Evolutionary conservation across 176 grass and related monocot species (phyloP).

Genomic region (Aegilops bicornis): DNA sequence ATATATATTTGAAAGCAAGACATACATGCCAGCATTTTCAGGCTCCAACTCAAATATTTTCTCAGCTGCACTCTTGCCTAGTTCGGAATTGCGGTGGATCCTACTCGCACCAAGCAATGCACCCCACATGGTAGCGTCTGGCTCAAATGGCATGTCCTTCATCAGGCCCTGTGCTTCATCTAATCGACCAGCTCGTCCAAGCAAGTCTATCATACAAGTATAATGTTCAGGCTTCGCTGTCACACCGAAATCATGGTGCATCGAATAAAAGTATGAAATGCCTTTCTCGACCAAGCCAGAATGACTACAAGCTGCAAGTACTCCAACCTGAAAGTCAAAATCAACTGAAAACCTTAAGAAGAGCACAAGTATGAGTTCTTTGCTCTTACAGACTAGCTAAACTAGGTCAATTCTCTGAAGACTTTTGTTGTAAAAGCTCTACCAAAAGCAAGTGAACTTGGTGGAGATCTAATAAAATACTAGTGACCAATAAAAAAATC

Average conservation of each 20-base stretch:
- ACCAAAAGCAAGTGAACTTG: conserved; percentile 7
- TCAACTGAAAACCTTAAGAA: conserved; percentile 13
- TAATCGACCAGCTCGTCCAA: conserved; percentile 80
- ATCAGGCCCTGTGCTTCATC: conserved; percentile 76
- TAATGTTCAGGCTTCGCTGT: conserved; percentile 79
- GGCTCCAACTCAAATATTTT: conserved; percentile 95
- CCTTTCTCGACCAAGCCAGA: conserved; percentile 83
- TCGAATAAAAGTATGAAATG: conserved; percentile 79
- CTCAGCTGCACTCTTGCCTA: conserved; percentile 74
- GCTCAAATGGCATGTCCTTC: conserved; percentile 80
- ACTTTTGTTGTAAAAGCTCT: not conserved
- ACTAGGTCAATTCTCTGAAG: not conserved
- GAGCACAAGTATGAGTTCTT: not conserved
- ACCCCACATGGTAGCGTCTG: conserved; percentile 87
- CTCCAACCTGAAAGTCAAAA: conserved; percentile 67
- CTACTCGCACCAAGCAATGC: conserved; percentile 92
- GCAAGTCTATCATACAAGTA: conserved; percentile 95
- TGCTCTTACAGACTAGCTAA: not conserved
- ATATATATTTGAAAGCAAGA: conserved; percentile 94
- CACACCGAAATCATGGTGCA: conserved; percentile 69
- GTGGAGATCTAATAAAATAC: not conserved
- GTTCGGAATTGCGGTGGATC: conserved; percentile 80
- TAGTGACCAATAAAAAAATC: not conserved
- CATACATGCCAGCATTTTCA: conserved; percentile 90
- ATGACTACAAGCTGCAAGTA: conserved; percentile 89